Conservation (phyloP, 2,329 filamentous ascomycete species). For the Cladosporium cucumerinum region DNA sequence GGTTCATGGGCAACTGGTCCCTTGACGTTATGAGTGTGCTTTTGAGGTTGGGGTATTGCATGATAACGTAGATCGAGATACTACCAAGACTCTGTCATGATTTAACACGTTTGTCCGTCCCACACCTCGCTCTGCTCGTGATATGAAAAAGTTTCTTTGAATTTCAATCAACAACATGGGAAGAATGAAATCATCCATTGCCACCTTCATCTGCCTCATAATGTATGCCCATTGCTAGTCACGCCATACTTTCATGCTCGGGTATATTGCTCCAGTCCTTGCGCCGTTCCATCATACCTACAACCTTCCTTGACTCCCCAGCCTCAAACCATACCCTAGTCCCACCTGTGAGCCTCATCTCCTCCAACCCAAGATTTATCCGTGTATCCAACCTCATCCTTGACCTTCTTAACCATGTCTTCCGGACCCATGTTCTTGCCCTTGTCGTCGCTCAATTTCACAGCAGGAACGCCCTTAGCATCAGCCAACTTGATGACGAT, state of each 20-base stretch:
- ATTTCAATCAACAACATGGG: background rate
- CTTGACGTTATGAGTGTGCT: constrained; percentile 3
- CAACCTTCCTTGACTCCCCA: background rate
- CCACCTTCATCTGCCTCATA: background rate
- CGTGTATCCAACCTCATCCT: constrained; percentile 78
- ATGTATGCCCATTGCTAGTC: background rate
- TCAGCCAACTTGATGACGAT: constrained; percentile 97
- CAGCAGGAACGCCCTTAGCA: constrained; percentile 72
- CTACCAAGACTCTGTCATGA: background rate
- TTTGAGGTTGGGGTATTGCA: background rate
- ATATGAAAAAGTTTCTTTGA: background rate
- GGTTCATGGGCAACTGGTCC: background rate
- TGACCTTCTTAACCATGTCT: constrained; percentile 74
- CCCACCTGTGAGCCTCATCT: constrained; percentile 82
- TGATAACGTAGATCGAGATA: constrained; percentile 12
- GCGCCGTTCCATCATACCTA: background rate
- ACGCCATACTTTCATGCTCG: background rate
- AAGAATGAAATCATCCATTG: background rate
- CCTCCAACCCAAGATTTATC: constrained; percentile 81
- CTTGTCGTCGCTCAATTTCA: constrained; percentile 87
- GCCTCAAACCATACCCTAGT: constrained; percentile 31
- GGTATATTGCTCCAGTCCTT: constrained; percentile 7
- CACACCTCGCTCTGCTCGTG: background rate
- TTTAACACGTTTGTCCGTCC: background rate
- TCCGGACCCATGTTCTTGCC: constrained; percentile 93